These are phyloP conservation scores for Aristolochia fimbriata DNA, from an alignment of 164 flowering plant species.

Conservation along the genomic window DNA sequence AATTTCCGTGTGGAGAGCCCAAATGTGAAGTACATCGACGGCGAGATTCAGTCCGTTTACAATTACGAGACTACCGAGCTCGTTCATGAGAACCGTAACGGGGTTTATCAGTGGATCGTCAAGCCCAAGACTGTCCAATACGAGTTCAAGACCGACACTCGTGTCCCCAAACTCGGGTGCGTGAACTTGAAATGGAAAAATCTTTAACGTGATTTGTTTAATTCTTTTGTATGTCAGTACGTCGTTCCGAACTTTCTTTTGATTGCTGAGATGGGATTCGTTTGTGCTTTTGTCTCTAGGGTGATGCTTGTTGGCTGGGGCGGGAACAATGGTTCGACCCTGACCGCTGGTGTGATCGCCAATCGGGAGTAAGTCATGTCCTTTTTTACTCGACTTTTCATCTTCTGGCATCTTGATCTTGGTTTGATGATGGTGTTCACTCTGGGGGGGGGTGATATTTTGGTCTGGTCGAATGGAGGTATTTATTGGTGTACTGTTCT, in stretches of 20 bases:
- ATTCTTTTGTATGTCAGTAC: no score
- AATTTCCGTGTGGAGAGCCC: slow-evolving; percentile 88
- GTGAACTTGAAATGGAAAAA: background rate
- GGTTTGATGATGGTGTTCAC: background rate
- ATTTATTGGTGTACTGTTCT: background rate
- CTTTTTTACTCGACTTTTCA: background rate
- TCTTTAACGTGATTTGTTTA: no score
- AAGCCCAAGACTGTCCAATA: slow-evolving; percentile 86
- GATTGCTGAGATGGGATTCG: no score
- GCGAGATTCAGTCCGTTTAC: slow-evolving; percentile 74
- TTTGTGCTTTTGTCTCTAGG: slow-evolving; percentile 21
- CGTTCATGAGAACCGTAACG: slow-evolving; percentile 77
- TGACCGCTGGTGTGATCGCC: slow-evolving; percentile 89
- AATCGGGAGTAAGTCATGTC: slow-evolving; percentile 68
- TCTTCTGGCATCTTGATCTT: background rate
- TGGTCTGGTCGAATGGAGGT: background rate
- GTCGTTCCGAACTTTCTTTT: no score
- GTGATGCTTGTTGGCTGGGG: slow-evolving; percentile 99
- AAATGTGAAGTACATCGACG: slow-evolving; percentile 74
- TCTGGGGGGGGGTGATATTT: background rate
- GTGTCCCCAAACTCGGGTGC: slow-evolving; percentile 89
- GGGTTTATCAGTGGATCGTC: slow-evolving; percentile 79
- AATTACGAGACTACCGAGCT: slow-evolving; percentile 87
- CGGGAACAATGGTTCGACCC: slow-evolving; percentile 93
- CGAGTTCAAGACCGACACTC: slow-evolving; percentile 76